Evolutionary conservation across 352 stramenopile species (phyloP).

Genomic region (Phytophthora capsici): DNA sequence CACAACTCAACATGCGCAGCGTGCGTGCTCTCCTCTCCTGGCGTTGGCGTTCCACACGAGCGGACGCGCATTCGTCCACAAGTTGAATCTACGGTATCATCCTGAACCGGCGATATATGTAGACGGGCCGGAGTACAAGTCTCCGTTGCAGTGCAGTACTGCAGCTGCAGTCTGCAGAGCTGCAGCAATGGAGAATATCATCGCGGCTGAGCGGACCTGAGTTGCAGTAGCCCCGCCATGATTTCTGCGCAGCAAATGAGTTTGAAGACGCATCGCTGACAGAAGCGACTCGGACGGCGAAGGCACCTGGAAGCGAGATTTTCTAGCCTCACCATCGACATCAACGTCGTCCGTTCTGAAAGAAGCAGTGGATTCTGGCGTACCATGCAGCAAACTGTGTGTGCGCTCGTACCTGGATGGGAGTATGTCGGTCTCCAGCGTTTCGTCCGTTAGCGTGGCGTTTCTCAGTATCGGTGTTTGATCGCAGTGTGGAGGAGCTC

Average conservation of each 20-base stretch:
- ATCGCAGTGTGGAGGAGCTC: slow-evolving; percentile 4
- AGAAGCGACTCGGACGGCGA: slow-evolving; percentile 8
- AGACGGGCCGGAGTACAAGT: slow-evolving; percentile 23
- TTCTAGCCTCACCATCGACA: slow-evolving; percentile 14
- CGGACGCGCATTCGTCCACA: slow-evolving; percentile 28
- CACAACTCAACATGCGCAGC: slow-evolving; percentile 31
- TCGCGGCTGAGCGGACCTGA: slow-evolving; percentile 20
- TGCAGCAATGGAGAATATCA: slow-evolving; percentile 15
- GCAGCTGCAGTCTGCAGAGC: not conserved
- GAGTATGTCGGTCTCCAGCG: not conserved
- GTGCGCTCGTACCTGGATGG: not conserved
- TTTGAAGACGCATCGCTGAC: slow-evolving; percentile 1
- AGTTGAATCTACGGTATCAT: slow-evolving; percentile 19
- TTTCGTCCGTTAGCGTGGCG: slow-evolving; percentile 6
- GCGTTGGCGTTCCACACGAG: slow-evolving; percentile 29
- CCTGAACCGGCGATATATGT: slow-evolving; percentile 29
- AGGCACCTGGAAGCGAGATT: slow-evolving; percentile 5
- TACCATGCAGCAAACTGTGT: slow-evolving; percentile 2
- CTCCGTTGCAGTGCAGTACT: slow-evolving; percentile 1
- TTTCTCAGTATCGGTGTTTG: slow-evolving; percentile 24
- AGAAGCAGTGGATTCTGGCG: slow-evolving; percentile 30
- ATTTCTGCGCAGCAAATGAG: slow-evolving; percentile 17
- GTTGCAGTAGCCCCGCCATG: slow-evolving; percentile 22
- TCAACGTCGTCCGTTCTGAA: slow-evolving; percentile 15
- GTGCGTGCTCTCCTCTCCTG: slow-evolving; percentile 22